Percentiles rank a stretch among this genome's conserved stretches.
Evolutionary conservation across 768 basidiomycete species (phyloP).

Genomic region (Daedaleopsis sinensis): DNA sequence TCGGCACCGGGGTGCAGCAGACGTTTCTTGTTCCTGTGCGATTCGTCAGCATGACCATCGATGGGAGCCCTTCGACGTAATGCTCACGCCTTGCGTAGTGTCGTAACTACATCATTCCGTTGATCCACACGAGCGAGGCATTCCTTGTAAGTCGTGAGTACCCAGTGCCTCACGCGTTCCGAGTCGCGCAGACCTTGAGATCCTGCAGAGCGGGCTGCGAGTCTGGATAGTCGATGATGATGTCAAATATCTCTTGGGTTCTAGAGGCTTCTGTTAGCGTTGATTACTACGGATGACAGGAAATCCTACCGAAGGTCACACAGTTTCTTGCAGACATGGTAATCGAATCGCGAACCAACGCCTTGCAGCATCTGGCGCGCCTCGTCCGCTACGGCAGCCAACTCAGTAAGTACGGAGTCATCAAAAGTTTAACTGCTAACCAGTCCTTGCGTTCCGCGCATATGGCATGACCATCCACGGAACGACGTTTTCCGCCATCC

Average conservation of each 20-base stretch:
- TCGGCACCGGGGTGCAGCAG: conserved; percentile 96
- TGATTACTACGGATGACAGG: neutral
- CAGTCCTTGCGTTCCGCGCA: conserved; percentile 61
- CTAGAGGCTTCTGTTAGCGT: conserved; percentile 36
- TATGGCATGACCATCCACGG: conserved; percentile 87
- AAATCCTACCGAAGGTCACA: conserved; percentile 75
- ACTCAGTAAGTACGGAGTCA: neutral
- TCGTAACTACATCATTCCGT: conserved; percentile 71
- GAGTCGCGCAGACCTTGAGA: conserved; percentile 57
- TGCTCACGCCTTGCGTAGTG: conserved; percentile 77
- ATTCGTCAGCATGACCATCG: neutral
- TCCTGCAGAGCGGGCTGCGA: conserved; percentile 85
- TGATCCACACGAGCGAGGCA: conserved; percentile 83
- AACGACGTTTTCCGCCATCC: conserved; percentile 81
- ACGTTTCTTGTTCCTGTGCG: conserved; percentile 74
- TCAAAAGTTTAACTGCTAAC: conserved; percentile 39
- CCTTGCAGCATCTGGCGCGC: conserved; percentile 73
- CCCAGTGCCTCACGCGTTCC: neutral
- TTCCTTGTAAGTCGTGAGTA: conserved; percentile 47
- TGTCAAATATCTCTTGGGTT: conserved; percentile 89
- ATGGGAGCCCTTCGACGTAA: neutral
- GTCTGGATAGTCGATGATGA: conserved; percentile 93
- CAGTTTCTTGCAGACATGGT: conserved; percentile 89
- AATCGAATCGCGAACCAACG: conserved; percentile 84
- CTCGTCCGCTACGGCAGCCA: conserved; percentile 59